Evolutionary conservation across 2,329 filamentous ascomycete species (phyloP).

Genomic region (Exophiala alcalophila): DNA sequence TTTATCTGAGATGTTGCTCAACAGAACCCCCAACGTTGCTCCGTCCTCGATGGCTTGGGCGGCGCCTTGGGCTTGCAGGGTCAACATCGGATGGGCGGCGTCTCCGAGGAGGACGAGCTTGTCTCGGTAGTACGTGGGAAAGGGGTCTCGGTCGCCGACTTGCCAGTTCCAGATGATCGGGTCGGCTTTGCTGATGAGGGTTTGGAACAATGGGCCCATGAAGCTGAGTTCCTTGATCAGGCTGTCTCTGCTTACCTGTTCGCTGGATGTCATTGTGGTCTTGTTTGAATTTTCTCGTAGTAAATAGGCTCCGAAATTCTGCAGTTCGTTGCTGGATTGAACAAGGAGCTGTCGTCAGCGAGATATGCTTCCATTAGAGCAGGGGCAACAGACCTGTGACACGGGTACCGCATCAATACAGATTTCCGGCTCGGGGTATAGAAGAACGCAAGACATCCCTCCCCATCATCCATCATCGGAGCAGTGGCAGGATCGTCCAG

Average conservation of each 20-base stretch:
- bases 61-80: constrained; percentile 35
- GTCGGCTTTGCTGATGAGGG: constrained; percentile 1
- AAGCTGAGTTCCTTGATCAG: background rate
- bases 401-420: constrained; percentile 5
- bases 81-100: constrained; percentile 36
- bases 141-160: constrained; percentile 9
- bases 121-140: constrained; percentile 46
- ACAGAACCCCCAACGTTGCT: constrained; percentile 2
- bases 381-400: constrained; percentile 3
- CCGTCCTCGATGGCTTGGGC: constrained; percentile 43
- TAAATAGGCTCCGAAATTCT: constrained; percentile 10
- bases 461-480: constrained; percentile 5
- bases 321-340: constrained; percentile 7
- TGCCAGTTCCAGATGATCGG: constrained; percentile 11
- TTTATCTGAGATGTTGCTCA: constrained; percentile 1
- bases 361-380: too few relatives aligned
- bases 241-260: constrained; percentile 2
- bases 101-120: constrained; percentile 34
- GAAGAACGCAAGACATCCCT: constrained; percentile 6
- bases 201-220: background rate
- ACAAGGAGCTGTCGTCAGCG: too few relatives aligned
- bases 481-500: constrained; percentile 6
- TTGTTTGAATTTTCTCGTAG: background rate
- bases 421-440: background rate
- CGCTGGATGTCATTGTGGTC: background rate